Percentiles rank a stretch among this genome's conserved stretches.
These are phyloP conservation scores for Fusarium sp. DNA, from an alignment of 2,329 filamentous ascomycete genomes.

Conservation along the genomic window DNA sequence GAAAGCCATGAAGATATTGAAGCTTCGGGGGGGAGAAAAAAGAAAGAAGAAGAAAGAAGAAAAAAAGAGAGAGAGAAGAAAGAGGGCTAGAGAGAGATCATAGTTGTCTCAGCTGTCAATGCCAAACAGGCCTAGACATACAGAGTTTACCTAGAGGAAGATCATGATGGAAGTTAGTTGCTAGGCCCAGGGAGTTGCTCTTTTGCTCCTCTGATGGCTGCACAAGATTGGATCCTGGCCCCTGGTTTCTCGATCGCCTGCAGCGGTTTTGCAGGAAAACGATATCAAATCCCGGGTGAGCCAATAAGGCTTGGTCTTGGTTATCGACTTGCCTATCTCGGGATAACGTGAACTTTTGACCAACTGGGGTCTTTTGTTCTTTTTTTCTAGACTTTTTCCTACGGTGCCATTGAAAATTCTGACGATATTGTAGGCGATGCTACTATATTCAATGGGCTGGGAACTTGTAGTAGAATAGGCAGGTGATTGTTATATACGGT, in stretches of 20 bases:
- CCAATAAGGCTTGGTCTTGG: slow-evolving; percentile 17
- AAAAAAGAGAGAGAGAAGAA: neutral
- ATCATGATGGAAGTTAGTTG: neutral
- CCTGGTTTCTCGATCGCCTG: slow-evolving; percentile 32
- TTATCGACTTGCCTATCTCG: slow-evolving; percentile 37
- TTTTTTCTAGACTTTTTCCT: slow-evolving; percentile 11
- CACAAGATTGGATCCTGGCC: slow-evolving; percentile 23
- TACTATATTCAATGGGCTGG: neutral
- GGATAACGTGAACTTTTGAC: slow-evolving; percentile 23
- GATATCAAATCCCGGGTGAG: slow-evolving; percentile 15
- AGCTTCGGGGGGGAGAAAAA: neutral
- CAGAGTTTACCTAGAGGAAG: neutral
- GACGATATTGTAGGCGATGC: neutral
- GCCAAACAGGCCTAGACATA: neutral
- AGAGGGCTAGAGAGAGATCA: neutral
- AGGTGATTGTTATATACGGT: neutral
- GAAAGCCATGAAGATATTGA: neutral
- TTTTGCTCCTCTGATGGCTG: slow-evolving; percentile 6
- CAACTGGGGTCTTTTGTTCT: slow-evolving; percentile 22
- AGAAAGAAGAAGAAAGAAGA: neutral
- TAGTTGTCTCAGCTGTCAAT: neutral
- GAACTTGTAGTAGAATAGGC: neutral
- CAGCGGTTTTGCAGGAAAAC: slow-evolving; percentile 26
- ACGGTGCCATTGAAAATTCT: slow-evolving; percentile 21
- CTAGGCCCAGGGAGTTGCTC: neutral